These are phyloP conservation scores for Ganoderma leucocontextum DNA, from an alignment of 1,284 basidiomycete species.

Conservation along the genomic window DNA sequence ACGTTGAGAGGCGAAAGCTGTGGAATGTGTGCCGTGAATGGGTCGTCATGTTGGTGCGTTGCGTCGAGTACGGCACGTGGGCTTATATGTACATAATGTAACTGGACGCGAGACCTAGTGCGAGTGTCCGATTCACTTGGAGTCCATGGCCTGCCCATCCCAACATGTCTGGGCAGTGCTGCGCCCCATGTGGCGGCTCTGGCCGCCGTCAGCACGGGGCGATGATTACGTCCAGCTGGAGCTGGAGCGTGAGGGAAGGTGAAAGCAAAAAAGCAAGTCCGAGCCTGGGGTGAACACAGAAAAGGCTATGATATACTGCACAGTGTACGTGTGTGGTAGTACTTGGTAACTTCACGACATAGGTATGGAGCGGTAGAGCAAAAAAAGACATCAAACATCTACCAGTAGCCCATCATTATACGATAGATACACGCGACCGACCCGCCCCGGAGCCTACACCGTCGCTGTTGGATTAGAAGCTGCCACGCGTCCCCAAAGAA, in stretches of 20 bases:
- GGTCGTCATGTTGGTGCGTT: constrained; percentile 1
- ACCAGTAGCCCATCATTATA: constrained; percentile 25
- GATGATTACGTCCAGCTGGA: not conserved
- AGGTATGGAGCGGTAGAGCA: constrained; percentile 17
- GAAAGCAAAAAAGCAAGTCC: constrained; percentile 10
- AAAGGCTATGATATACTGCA: constrained; percentile 26
- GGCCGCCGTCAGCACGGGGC: not conserved
- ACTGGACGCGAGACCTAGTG: constrained; percentile 13
- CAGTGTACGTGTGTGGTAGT: constrained; percentile 23
- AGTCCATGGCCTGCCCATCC: constrained; percentile 12
- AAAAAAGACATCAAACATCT: constrained; percentile 20
- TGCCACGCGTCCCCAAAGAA: not conserved
- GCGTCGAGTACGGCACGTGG: not conserved
- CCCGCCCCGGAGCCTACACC: constrained; percentile 25
- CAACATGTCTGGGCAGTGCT: constrained; percentile 7
- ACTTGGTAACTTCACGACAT: constrained; percentile 1
- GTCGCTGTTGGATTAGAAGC: constrained; percentile 1
- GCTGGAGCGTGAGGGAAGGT: constrained; percentile 1
- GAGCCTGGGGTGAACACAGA: not conserved
- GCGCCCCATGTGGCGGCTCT: not conserved
- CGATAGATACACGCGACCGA: constrained; percentile 7
- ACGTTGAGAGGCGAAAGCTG: not conserved
- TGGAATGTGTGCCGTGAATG: not conserved
- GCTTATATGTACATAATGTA: constrained; percentile 2
- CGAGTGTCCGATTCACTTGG: constrained; percentile 19